Evolutionary conservation across 495 filamentous ascomycete genomes (phyloP), one percentile per base, ranked within the genome.

Genomic region (Staphylotrichum longicolle): DNA sequence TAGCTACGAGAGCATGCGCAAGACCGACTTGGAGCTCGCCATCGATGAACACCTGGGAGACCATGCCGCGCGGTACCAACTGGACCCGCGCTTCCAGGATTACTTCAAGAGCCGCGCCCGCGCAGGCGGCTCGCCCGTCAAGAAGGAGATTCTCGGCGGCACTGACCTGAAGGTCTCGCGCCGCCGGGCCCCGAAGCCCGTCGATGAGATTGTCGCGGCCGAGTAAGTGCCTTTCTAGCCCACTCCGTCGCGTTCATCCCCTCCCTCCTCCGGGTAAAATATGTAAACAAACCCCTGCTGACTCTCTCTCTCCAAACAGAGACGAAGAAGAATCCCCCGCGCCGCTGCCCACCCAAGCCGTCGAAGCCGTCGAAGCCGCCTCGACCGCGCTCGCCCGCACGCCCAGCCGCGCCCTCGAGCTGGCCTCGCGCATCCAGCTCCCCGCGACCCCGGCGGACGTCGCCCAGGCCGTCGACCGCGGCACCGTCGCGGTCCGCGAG

Each of bases 361-460:
- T 56, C 9, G 30, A 58, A 52, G 52, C 71, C 50, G 65, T 65
- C 39, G 51, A 67, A 4, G 70, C 68, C 62, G 66, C 74, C 10
- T 70, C 78, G n/a, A 72, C 72, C 40, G 77, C 80, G 14, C 63
- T 83, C 14, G 77, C 78, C 50, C 86, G 83, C 61, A 86, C 88
- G 15, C 85, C 86, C 5, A 79, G 71, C 42, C 77, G 81, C 64
- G 79, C 82, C 7, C 80, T 84, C 58, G 71, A 79, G 11, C 65
- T 74, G 64, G 79, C 83, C 15, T 70, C 74, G 47, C 79, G 75
- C 62, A 75, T 86, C 58, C 79, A 83, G 6, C 79, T 96, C 39
- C 93, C 94, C 4, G 86, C 92, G 2, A 94, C 91, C 0, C 93
- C 93, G 0, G 86, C 91, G 20, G 83, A 90, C 51, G 86, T 98